Evolutionary conservation across 805 yeast genomes (phyloP), one percentile per base, ranked within the genome.

Genomic region (Sporopachydermia lactativora): DNA sequence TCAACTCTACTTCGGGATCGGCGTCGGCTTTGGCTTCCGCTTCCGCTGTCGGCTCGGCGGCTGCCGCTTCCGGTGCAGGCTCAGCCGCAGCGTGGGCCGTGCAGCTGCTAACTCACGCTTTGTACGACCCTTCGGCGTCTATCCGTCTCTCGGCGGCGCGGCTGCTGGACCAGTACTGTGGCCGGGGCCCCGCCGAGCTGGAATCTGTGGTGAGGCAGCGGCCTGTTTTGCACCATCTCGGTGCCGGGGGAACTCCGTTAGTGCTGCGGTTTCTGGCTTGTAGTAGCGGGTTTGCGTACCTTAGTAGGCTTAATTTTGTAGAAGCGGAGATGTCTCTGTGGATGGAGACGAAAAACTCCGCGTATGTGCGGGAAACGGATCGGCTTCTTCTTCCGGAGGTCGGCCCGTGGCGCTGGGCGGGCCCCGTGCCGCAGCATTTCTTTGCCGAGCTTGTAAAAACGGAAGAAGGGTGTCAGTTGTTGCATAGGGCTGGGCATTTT

Each of bases 401-500:
- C 4, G 19, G 17, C 8, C 17, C 15, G 16, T n/a, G 41, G 40
- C 36, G 39, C 13, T 49, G 52, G 52, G 8, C 41, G 37, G 36
- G 41, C 16, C 31, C 39, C 5, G 43, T 46, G 15, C 85, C 86
- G 1, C 58, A 69, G 17, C 88, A 83, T 52, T 82, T 89, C 49
- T 85, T 83, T 57, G 82, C 84, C 13, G 83, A 78, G 49, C 62
- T 89, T 38, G 80, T 84, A 1, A 73, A 78, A 41, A 84, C 96
- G 0, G 80, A 73, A 43, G 89, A 82, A 43, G 97, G 97, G 0
- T 65, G 83, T 41, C 65, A 66, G 17, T 60, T 78, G 39, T 65
- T 89, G 38, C 65, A 70, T 19, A 62, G 70, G 24, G 66, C 66
- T 36, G 73, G 72, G 5, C 67, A 65, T 40, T 48, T 74, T 39